A percentile compares a stretch with the other conserved stretches of the same genome.
These are phyloP conservation scores for Magnaporthiopsis incrustans DNA, from an alignment of 2,329 filamentous ascomycete genomes.

Conservation along the genomic window DNA sequence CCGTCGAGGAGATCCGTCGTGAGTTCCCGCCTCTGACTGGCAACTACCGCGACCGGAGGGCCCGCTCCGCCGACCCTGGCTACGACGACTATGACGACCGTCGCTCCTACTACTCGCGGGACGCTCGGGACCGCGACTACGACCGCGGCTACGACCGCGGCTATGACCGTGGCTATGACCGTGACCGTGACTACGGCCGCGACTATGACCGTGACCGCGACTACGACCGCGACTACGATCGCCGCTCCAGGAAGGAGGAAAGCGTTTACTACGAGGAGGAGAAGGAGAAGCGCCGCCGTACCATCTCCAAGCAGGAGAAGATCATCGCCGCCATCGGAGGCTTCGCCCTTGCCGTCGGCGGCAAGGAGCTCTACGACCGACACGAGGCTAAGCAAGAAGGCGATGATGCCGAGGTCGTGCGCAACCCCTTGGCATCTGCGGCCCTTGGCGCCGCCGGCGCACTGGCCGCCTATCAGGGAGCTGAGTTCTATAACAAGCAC, in stretches of 20 bases:
- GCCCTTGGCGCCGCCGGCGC: constrained; percentile 57
- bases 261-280: constrained; percentile 49
- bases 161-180: constrained; percentile 37
- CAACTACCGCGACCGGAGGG: constrained; percentile 42
- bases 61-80: constrained; percentile 56
- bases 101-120: constrained; percentile 24
- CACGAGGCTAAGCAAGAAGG: constrained; percentile 46
- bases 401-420: constrained; percentile 34
- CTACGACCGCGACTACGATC: constrained; percentile 36
- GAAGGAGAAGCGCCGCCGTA: constrained; percentile 38
- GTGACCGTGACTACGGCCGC: constrained; percentile 35
- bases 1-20: constrained; percentile 73
- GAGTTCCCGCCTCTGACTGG: constrained; percentile 69
- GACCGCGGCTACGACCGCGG: constrained; percentile 31
- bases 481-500: constrained; percentile 54
- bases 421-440: constrained; percentile 51
- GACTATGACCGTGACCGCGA: constrained; percentile 34
- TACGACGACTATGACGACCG: constrained; percentile 51
- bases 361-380: constrained; percentile 59
- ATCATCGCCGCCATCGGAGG: constrained; percentile 59
- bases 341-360: constrained; percentile 55
- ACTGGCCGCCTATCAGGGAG: constrained; percentile 55
- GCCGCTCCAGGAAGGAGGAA: constrained; percentile 43
- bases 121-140: constrained; percentile 34
- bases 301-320: constrained; percentile 55